phyloP scores from a whole-genome alignment of 2,329 filamentous ascomycete genomes.

The Aspergillus ibericus region DNA sequence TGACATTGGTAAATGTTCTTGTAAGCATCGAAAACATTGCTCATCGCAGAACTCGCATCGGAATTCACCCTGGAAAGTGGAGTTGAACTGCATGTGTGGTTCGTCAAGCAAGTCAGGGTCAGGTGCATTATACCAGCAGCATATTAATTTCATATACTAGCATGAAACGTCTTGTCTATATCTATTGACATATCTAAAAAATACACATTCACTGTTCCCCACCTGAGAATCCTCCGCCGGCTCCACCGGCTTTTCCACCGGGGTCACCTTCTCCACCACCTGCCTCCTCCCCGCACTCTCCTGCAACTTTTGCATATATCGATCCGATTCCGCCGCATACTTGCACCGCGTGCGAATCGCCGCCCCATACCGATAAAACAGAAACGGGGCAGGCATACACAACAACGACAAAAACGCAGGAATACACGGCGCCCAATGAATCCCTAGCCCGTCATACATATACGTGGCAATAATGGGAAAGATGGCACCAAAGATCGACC shows the following conservation, averaged over 20 bases:
- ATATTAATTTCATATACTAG: background rate
- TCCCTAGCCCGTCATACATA: background rate
- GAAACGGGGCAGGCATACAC: conserved; percentile 4
- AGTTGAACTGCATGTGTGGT: too few relatives aligned
- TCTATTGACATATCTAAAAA: background rate
- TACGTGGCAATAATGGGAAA: conserved; percentile 1
- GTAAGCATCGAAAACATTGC: too few relatives aligned
- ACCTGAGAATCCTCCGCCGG: background rate
- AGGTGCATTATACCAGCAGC: too few relatives aligned
- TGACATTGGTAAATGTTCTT: too few relatives aligned
- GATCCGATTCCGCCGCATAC: background rate
- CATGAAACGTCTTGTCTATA: background rate
- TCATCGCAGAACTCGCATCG: too few relatives aligned
- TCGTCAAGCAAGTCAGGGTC: too few relatives aligned
- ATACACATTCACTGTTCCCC: background rate
- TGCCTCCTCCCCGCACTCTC: background rate
- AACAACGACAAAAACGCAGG: background rate
- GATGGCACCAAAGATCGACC: background rate
- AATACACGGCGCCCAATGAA: conserved; percentile 5
- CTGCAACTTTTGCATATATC: background rate
- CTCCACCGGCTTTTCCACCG: background rate
- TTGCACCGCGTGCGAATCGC: background rate
- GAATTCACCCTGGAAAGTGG: too few relatives aligned
- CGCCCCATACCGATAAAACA: background rate
- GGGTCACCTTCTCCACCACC: background rate